A percentile compares a stretch with the other conserved stretches of the same genome.
phyloP scores from a whole-genome alignment of 768 basidiomycete genomes.

The Russula lepida region DNA sequence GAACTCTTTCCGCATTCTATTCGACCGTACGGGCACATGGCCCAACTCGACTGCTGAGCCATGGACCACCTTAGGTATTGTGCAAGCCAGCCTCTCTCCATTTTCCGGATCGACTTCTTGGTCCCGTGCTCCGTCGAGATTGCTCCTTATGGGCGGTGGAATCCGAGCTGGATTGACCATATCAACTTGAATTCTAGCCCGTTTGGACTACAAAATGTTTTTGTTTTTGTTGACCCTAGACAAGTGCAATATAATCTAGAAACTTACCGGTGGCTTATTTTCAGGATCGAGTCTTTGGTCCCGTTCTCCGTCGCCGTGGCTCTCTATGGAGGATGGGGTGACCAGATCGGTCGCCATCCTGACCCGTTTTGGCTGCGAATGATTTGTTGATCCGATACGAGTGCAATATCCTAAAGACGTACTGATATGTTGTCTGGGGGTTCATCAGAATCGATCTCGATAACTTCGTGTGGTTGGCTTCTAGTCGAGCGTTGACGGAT shows the following conservation, averaged over 20 bases:
- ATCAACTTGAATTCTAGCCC: not conserved
- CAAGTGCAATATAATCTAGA: not conserved
- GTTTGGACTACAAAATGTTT: not conserved
- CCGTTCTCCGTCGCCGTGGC: not conserved
- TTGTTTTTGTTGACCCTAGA: not conserved
- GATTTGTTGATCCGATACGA: not conserved
- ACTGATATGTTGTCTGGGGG: not conserved
- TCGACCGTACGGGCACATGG: not conserved
- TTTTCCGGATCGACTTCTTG: not conserved
- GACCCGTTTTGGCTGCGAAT: slow-evolving; percentile 1
- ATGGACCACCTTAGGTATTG: not conserved
- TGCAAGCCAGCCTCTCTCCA: not conserved
- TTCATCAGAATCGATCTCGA: not conserved
- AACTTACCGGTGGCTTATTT: not conserved
- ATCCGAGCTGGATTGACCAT: too few species aligned
- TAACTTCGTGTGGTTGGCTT: not conserved
- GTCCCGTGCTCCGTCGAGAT: not conserved
- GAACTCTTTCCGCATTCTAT: not conserved
- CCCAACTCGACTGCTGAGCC: slow-evolving; percentile 1
- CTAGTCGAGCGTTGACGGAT: not conserved
- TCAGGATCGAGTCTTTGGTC: too few species aligned
- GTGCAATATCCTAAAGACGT: not conserved
- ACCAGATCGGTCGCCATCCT: not conserved
- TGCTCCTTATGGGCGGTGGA: not conserved
- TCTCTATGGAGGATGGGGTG: not conserved